Conservation (phyloP, 2,329 filamentous ascomycete genomes). For the Fusarium acutatum region DNA sequence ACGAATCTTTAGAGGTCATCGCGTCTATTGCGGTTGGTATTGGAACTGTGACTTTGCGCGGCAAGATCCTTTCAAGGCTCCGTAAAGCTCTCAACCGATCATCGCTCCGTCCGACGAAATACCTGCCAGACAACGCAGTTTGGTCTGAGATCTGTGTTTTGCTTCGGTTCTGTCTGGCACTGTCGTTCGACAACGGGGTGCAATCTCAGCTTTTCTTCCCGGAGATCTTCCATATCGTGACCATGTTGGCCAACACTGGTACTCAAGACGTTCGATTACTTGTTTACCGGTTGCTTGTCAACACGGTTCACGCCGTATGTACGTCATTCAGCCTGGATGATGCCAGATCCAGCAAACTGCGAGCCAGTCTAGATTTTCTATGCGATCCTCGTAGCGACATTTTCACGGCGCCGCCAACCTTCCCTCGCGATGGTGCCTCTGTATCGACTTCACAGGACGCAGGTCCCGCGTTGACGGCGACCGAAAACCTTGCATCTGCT, state of each 20-base stretch:
- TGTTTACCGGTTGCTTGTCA: constrained; percentile 71
- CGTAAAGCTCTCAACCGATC: constrained; percentile 74
- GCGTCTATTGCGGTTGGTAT: constrained; percentile 71
- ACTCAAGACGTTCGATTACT: constrained; percentile 63
- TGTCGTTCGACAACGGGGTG: constrained; percentile 73
- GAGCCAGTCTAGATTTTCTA: constrained; percentile 64
- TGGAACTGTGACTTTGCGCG: constrained; percentile 70
- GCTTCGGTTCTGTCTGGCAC: constrained; percentile 70
- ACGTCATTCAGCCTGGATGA: constrained; percentile 72
- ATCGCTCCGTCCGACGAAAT: constrained; percentile 71
- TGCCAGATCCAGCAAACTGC: constrained; percentile 62
- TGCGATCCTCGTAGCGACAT: constrained; percentile 68
- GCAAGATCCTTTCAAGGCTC: constrained; percentile 71
- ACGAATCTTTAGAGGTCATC: constrained; percentile 67
- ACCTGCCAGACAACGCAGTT: constrained; percentile 71
- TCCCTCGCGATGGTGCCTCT: constrained; percentile 62
- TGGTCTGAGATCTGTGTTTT: constrained; percentile 76
- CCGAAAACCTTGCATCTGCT: constrained; percentile 68
- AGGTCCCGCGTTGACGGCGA: constrained; percentile 61
- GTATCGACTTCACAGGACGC: constrained; percentile 64
- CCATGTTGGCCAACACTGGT: constrained; percentile 75
- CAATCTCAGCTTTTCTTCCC: constrained; percentile 74
- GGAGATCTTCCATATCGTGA: constrained; percentile 75
- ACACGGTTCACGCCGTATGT: constrained; percentile 73
- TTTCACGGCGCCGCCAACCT: constrained; percentile 58